These are phyloP conservation scores for Teratosphaeria destructans DNA, from an alignment of 2,329 filamentous ascomycete species.

Conservation along the genomic window DNA sequence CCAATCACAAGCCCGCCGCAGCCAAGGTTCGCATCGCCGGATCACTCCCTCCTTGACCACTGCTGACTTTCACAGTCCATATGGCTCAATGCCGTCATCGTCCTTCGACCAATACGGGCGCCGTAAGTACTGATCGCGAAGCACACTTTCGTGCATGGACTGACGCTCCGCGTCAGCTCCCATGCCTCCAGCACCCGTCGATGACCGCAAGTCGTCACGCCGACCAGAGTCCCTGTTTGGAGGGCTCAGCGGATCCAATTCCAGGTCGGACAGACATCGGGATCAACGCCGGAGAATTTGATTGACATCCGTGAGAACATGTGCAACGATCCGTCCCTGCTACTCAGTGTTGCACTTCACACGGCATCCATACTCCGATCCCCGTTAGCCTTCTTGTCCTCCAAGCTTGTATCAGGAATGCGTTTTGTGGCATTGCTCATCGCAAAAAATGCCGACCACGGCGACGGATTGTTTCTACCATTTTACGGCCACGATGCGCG, in stretches of 20 bases:
- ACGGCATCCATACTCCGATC: background rate
- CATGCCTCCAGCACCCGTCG: background rate
- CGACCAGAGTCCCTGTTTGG: background rate
- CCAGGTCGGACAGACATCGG: background rate
- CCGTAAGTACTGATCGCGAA: conserved; percentile 22
- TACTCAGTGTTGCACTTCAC: background rate
- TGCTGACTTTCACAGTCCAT: conserved; percentile 21
- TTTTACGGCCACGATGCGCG: background rate
- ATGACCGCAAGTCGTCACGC: background rate
- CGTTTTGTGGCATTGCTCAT: background rate
- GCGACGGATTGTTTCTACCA: background rate
- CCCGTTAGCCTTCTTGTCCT: background rate
- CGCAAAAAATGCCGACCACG: background rate
- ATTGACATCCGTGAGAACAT: background rate
- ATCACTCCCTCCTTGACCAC: conserved; percentile 1
- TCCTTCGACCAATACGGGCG: conserved; percentile 22
- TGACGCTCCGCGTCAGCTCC: conserved; percentile 18
- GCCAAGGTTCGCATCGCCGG: conserved; percentile 21
- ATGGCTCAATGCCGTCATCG: conserved; percentile 13
- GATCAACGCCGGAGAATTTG: background rate
- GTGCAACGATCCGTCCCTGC: background rate
- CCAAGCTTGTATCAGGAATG: background rate
- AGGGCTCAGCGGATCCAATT: background rate
- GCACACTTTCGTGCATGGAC: conserved; percentile 5
- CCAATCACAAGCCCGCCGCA: conserved; percentile 17